Percentiles rank a stretch among this genome's conserved stretches.
These are phyloP conservation scores for Calonectria pauciramosa DNA, from an alignment of 2,329 filamentous ascomycete species.

Conservation along the genomic window DNA sequence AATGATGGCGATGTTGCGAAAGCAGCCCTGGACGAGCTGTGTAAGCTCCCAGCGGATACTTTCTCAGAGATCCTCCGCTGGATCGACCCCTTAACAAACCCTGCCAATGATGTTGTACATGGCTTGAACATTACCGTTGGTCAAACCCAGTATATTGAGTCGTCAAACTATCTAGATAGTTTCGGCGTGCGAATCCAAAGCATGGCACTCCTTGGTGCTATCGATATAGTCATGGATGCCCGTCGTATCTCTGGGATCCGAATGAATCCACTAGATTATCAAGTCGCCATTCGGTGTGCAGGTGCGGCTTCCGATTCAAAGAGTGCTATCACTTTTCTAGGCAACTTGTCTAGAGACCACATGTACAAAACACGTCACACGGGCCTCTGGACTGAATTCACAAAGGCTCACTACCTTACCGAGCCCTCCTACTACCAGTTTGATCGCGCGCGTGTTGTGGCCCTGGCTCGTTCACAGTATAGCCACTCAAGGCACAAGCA, in stretches of 20 bases:
- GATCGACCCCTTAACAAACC: constrained; percentile 69
- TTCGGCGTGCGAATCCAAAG: constrained; percentile 62
- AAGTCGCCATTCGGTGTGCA: constrained; percentile 61
- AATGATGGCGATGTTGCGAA: constrained; percentile 33
- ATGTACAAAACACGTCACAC: constrained; percentile 49
- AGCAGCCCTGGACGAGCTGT: constrained; percentile 49
- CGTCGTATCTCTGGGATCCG: constrained; percentile 44
- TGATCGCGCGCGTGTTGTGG: constrained; percentile 56
- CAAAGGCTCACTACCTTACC: constrained; percentile 62
- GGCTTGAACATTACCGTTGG: constrained; percentile 55
- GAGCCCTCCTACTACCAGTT: constrained; percentile 62
- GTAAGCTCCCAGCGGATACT: constrained; percentile 63
- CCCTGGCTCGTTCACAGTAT: constrained; percentile 57
- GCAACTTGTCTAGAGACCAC: constrained; percentile 44
- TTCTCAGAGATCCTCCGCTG: constrained; percentile 75
- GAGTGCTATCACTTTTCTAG: constrained; percentile 51
- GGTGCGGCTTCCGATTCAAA: constrained; percentile 58
- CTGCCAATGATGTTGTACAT: constrained; percentile 63
- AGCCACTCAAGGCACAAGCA: constrained; percentile 23
- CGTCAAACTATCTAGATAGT: constrained; percentile 54
- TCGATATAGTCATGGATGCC: constrained; percentile 52
- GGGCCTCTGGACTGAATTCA: constrained; percentile 59
- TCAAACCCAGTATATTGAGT: constrained; percentile 56
- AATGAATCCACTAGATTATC: constrained; percentile 58
- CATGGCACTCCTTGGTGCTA: constrained; percentile 50